A percentile compares a stretch with the other conserved stretches of the same genome.
Conservation (phyloP, 495 filamentous ascomycete species). For the Penicilliopsis zonata region DNA sequence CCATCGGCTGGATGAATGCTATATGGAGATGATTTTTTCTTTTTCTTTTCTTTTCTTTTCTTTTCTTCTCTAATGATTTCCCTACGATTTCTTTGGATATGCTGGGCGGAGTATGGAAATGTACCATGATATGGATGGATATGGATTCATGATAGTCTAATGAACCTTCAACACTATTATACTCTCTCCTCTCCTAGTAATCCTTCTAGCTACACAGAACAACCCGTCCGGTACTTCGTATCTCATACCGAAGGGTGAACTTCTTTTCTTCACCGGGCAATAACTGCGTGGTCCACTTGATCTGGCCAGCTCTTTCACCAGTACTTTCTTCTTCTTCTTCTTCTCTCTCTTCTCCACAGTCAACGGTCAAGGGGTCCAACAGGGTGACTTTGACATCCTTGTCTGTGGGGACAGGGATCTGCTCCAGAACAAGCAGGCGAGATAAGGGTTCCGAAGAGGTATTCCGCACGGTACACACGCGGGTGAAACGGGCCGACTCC, state of each 20-base stretch:
- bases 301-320: conserved; percentile 46
- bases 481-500: conserved; percentile 43
- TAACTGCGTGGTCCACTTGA: conserved; percentile 47
- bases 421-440: too few relatives aligned
- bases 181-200: too few relatives aligned
- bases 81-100: background rate
- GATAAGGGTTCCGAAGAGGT: too few relatives aligned
- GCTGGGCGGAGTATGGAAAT: too few relatives aligned
- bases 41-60: background rate
- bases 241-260: conserved; percentile 52
- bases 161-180: too few relatives aligned
- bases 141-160: too few relatives aligned
- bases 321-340: conserved; percentile 13
- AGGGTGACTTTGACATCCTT: too few relatives aligned
- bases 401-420: too few relatives aligned
- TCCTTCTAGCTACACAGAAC: too few relatives aligned
- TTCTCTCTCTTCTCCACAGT: conserved; percentile 34
- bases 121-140: too few relatives aligned
- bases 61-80: background rate
- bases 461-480: conserved; percentile 46
- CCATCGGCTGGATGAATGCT: conserved; percentile 28
- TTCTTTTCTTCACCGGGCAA: conserved; percentile 43
- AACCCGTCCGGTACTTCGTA: too few relatives aligned
- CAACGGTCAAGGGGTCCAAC: too few relatives aligned
- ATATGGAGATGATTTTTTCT: conserved; percentile 15